Evolutionary conservation across 2,329 filamentous ascomycete genomes (phyloP).

Genomic region (Shiraia sp.): DNA sequence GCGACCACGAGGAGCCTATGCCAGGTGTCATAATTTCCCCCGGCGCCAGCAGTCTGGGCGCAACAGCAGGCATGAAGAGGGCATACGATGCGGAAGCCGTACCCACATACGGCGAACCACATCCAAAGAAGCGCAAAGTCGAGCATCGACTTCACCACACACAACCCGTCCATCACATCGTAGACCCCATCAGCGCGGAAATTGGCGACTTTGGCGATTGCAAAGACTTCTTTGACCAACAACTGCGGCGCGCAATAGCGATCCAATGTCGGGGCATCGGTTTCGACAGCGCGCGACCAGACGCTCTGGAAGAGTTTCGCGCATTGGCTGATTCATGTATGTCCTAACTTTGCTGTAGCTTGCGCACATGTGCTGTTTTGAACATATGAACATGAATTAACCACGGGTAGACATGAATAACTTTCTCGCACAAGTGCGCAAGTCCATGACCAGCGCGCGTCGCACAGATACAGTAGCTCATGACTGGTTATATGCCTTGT

Average conservation of each 20-base stretch:
- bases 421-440: conserved; percentile 58
- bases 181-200: conserved; percentile 42
- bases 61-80: conserved; percentile 42
- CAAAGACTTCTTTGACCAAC: conserved; percentile 57
- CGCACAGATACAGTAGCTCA: conserved; percentile 60
- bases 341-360: conserved; percentile 31
- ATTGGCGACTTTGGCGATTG: conserved; percentile 45
- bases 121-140: conserved; percentile 41
- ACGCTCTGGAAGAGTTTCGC: conserved; percentile 61
- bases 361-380: conserved; percentile 1
- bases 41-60: conserved; percentile 36
- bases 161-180: conserved; percentile 37
- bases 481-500: conserved; percentile 61
- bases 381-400: conserved; percentile 17
- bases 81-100: conserved; percentile 24
- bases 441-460: conserved; percentile 62
- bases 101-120: conserved; percentile 25
- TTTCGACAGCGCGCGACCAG: conserved; percentile 59
- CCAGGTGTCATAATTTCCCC: conserved; percentile 35
- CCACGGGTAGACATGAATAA: conserved; percentile 55
- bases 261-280: conserved; percentile 56
- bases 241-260: conserved; percentile 60
- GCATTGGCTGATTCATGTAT: conserved; percentile 63
- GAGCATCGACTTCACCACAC: conserved; percentile 39
- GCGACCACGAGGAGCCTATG: conserved; percentile 30